Percentiles rank a stretch among this genome's conserved stretches.
These are phyloP conservation scores for Grosmannia huntii DNA, from an alignment of 2,329 filamentous ascomycete genomes.

Conservation along the genomic window DNA sequence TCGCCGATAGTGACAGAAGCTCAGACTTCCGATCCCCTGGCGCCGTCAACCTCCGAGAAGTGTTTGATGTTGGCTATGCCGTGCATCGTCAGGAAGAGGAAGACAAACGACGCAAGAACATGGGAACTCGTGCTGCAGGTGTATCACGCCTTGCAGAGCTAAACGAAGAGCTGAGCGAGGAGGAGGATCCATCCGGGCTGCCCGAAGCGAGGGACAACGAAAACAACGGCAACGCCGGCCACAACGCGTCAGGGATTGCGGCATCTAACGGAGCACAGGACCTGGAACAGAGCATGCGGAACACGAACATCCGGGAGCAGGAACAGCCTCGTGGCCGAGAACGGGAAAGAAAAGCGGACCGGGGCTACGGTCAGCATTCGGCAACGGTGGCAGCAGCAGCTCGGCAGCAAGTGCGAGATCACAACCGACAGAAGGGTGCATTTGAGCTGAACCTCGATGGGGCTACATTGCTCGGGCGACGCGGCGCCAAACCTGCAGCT, in stretches of 20 bases:
- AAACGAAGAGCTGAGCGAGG: conserved; percentile 58
- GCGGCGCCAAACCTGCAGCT: conserved; percentile 40
- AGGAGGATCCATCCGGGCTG: conserved; percentile 23
- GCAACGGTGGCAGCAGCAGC: conserved; percentile 73
- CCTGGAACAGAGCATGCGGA: conserved; percentile 78
- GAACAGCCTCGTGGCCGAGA: conserved; percentile 39
- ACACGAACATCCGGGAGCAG: conserved; percentile 58
- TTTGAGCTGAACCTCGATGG: conserved; percentile 91
- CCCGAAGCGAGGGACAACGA: background rate
- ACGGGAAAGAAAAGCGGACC: conserved; percentile 35
- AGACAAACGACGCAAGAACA: conserved; percentile 77
- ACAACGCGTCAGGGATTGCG: conserved; percentile 12
- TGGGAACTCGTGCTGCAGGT: conserved; percentile 56
- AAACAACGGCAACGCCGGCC: conserved; percentile 30
- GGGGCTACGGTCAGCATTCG: conserved; percentile 82
- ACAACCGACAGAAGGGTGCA: conserved; percentile 58
- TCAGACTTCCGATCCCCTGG: conserved; percentile 93
- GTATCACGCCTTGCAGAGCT: conserved; percentile 43
- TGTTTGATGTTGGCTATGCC: conserved; percentile 96
- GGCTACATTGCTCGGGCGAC: conserved; percentile 72
- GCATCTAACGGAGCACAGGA: conserved; percentile 36
- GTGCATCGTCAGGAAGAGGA: conserved; percentile 96
- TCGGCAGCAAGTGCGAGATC: conserved; percentile 60
- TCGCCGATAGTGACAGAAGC: conserved; percentile 49
- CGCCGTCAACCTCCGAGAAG: conserved; percentile 87